Evolutionary conservation across 1,139 yeast genomes (phyloP).

Genomic region (Blastobotrys serpentis): DNA sequence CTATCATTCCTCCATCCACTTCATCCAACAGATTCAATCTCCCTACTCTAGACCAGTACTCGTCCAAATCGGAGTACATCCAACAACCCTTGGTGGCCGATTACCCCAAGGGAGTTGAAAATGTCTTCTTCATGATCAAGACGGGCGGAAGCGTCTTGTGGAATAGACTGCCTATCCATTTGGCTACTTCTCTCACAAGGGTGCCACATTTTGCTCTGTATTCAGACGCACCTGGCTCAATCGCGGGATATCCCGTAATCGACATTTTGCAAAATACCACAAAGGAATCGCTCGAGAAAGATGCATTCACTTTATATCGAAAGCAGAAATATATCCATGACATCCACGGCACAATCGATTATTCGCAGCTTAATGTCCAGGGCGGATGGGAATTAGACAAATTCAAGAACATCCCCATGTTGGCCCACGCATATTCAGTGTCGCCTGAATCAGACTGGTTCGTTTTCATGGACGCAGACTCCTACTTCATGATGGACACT

Average conservation of each 20-base stretch:
- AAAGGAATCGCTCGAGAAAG: slow-evolving; percentile 25
- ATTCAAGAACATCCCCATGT: slow-evolving; percentile 43
- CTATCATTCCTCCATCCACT: slow-evolving; percentile 5
- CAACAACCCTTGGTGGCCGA: slow-evolving; percentile 30
- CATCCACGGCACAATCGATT: slow-evolving; percentile 27
- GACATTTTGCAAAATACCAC: slow-evolving; percentile 36
- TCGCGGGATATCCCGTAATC: slow-evolving; percentile 38
- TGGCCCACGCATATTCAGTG: slow-evolving; percentile 36
- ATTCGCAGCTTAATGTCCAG: slow-evolving; percentile 22
- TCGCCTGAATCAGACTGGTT: slow-evolving; percentile 39
- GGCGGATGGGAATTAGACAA: slow-evolving; percentile 41
- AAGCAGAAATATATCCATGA: slow-evolving; percentile 29
- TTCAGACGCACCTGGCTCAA: slow-evolving; percentile 34
- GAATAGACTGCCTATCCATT: slow-evolving; percentile 40
- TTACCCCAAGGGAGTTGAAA: slow-evolving; percentile 27
- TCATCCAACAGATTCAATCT: slow-evolving; percentile 9
- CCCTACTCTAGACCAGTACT: slow-evolving; percentile 7
- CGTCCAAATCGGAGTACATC: slow-evolving; percentile 21
- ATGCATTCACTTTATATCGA: slow-evolving; percentile 33
- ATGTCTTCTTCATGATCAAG: slow-evolving; percentile 37
- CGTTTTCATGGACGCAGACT: slow-evolving; percentile 41
- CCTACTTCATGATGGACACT: slow-evolving; percentile 35
- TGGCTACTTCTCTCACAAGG: slow-evolving; percentile 37
- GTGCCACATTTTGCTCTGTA: slow-evolving; percentile 39
- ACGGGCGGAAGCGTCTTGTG: slow-evolving; percentile 41